Evolutionary conservation across 2,329 filamentous ascomycete species (phyloP).

Genomic region (Ceratocystis huliohia): DNA sequence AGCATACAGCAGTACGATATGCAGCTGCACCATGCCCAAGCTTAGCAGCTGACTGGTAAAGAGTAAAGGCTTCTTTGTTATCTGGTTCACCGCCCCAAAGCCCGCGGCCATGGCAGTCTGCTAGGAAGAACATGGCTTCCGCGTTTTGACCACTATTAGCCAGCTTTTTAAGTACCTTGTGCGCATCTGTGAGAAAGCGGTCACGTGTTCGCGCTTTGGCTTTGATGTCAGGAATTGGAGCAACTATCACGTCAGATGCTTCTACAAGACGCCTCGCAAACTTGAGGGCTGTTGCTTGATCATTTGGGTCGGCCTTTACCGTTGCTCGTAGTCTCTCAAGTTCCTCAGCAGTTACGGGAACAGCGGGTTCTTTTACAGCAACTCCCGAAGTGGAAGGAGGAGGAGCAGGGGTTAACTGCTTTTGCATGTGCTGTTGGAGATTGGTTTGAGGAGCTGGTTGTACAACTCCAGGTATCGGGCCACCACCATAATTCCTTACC

Average conservation of each 20-base stretch:
- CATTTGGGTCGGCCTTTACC: conserved; percentile 58
- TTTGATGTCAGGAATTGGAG: conserved; percentile 52
- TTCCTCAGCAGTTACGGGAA: conserved; percentile 63
- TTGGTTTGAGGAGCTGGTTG: conserved; percentile 23
- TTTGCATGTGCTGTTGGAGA: conserved; percentile 27
- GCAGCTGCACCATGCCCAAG: conserved; percentile 73
- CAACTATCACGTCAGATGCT: conserved; percentile 63
- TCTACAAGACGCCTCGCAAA: conserved; percentile 78
- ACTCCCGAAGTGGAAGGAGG: conserved; percentile 15
- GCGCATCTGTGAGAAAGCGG: conserved; percentile 69
- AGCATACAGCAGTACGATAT: conserved; percentile 92
- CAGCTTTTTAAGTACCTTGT: conserved; percentile 86
- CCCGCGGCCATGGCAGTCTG: conserved; percentile 78
- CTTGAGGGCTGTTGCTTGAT: conserved; percentile 56
- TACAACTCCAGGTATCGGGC: conserved; percentile 30
- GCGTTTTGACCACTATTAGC: conserved; percentile 51
- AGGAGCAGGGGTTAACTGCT: conserved; percentile 26
- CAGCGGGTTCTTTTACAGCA: conserved; percentile 25
- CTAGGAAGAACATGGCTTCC: conserved; percentile 87
- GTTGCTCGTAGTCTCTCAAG: conserved; percentile 59
- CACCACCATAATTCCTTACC: conserved; percentile 39
- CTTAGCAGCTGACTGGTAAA: conserved; percentile 93
- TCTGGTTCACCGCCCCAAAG: conserved; percentile 67
- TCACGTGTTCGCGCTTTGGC: conserved; percentile 65
- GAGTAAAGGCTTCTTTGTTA: conserved; percentile 78